Percentiles rank a stretch among this genome's conserved stretches.
Conservation (phyloP, 2,329 filamentous ascomycete genomes). For the Ophidiomyces ophidiicola region DNA sequence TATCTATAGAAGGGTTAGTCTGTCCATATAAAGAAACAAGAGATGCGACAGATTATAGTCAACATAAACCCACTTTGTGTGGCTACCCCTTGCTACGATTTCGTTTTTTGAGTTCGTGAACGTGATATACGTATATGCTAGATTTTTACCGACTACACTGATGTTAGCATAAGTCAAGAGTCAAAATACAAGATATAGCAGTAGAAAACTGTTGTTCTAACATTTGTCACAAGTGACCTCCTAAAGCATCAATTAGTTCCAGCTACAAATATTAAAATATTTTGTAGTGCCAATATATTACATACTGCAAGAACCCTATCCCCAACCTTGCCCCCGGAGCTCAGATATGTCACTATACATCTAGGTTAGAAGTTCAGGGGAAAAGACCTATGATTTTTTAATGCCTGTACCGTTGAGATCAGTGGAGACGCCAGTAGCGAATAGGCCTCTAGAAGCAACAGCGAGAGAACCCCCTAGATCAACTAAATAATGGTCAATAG, state of each 20-base stretch:
- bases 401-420: constrained; percentile 47
- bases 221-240: constrained; percentile 56
- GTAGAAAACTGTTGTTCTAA: constrained; percentile 27
- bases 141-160: constrained; percentile 48
- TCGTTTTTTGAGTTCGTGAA: constrained; percentile 50
- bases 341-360: constrained; percentile 48
- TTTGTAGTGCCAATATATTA: constrained; percentile 7
- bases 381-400: neutral
- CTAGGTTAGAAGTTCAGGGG: neutral
- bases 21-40: neutral
- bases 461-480: constrained; percentile 55
- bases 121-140: constrained; percentile 51
- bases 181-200: neutral
- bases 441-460: constrained; percentile 53
- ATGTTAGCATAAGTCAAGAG: neutral
- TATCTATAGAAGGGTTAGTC: constrained; percentile 31
- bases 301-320: constrained; percentile 45
- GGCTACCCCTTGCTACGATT: constrained; percentile 52
- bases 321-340: constrained; percentile 51
- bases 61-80: constrained; percentile 45
- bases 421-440: constrained; percentile 54
- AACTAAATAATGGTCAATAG: constrained; percentile 29
- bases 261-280: neutral
- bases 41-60: neutral
- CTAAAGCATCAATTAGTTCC: constrained; percentile 17